Evolutionary conservation across 495 filamentous ascomycete genomes (phyloP), one percentile per base, ranked within the genome.

Genomic region (Chaetomium tenue): DNA sequence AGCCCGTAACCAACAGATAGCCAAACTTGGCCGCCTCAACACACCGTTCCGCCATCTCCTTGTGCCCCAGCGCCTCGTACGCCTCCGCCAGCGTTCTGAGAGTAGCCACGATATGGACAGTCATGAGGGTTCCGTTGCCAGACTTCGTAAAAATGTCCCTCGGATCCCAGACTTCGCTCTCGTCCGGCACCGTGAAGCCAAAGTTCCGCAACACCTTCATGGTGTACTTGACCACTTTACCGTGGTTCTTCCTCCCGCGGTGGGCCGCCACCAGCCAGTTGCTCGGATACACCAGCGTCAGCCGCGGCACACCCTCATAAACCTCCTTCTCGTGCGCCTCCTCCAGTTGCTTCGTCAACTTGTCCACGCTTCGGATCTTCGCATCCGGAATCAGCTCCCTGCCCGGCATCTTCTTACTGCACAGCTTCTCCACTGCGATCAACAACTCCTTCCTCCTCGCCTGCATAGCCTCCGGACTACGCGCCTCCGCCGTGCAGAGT

Each of bases 181-280:
- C 68, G 46, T 70, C 68, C 16, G 67, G 67, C 20, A 71, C 68
- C 18, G 66, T n/a, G 61, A 79, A 78, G 11, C 78, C 79, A 68
- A 81, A 81, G 60, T 79, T 79, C 46, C 76, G 63, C 55, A 81
- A 59, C 58, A 79, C 71, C 60, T 76, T 71, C 15, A 67, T 50
- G 15, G 70, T 70, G 39, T 75, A 75, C 60, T 70, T 75, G 50
- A 74, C 57, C 57, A 71, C 77, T 66, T 78, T 81, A 20, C 64
- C 64, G 25, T 70, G 63, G 65, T 81, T 79, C 68, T 76, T 76
- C 13, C 67, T 60, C 16, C 68, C 67, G 1, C 74, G 66, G 64
- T 77, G 70, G 46, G 78, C 78, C 60, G 71, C 73, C n/a, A 73
- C 70, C 4, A 80, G 66, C 72, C 75, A 81, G 54, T 79, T 76